Conservation (phyloP, 2,329 filamentous ascomycete species). For the Anisogramma anomala region DNA sequence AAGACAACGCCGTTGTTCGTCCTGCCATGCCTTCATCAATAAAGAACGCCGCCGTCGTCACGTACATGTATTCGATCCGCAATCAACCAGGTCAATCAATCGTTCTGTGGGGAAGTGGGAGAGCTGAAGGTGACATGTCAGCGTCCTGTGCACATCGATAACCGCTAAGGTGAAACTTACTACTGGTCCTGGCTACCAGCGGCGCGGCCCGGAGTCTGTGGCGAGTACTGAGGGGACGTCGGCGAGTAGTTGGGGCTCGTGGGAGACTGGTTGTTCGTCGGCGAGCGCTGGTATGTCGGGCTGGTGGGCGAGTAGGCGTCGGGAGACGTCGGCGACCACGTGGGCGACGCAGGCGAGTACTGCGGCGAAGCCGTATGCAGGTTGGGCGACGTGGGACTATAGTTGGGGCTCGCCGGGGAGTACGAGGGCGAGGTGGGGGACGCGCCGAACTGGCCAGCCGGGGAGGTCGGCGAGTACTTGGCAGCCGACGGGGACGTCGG, state of each 20-base stretch:
- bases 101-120: slow-evolving; percentile 28
- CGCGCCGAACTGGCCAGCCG: slow-evolving; percentile 47
- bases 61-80: slow-evolving; percentile 13
- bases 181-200: slow-evolving; percentile 29
- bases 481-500: slow-evolving; percentile 48
- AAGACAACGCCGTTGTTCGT: slow-evolving; percentile 16
- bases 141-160: neutral
- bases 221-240: slow-evolving; percentile 39
- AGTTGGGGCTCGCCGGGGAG: slow-evolving; percentile 58
- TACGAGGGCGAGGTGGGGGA: slow-evolving; percentile 66
- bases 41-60: slow-evolving; percentile 1
- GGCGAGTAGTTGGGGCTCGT: slow-evolving; percentile 65
- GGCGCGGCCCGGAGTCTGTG: slow-evolving; percentile 31
- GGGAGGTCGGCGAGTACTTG: slow-evolving; percentile 60
- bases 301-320: slow-evolving; percentile 53
- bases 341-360: slow-evolving; percentile 61
- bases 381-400: slow-evolving; percentile 57
- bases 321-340: slow-evolving; percentile 65
- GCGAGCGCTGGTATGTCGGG: slow-evolving; percentile 45
- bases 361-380: slow-evolving; percentile 44
- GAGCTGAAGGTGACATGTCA: slow-evolving; percentile 20
- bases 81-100: slow-evolving; percentile 17
- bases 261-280: slow-evolving; percentile 45
- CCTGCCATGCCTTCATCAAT: slow-evolving; percentile 19
- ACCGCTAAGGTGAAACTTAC: slow-evolving; percentile 22